These are phyloP conservation scores for Przewalskia tangutica DNA, from an alignment of 257 asterid species.

Conservation along the genomic window DNA sequence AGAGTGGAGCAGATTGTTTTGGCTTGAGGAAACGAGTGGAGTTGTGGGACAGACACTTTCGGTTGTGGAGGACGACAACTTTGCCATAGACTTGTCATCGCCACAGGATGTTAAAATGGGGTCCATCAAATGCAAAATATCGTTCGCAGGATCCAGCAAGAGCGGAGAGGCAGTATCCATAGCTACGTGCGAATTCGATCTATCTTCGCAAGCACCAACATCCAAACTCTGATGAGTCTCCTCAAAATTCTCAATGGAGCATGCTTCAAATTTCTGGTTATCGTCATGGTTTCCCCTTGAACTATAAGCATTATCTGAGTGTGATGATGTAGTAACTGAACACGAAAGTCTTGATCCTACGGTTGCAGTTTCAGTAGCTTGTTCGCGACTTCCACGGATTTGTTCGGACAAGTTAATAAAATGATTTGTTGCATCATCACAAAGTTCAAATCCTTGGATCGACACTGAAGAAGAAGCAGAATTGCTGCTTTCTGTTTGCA, in stretches of 20 bases:
- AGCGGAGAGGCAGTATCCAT: conserved; percentile 17
- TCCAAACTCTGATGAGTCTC: conserved; percentile 28
- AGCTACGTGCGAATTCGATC: conserved; percentile 12
- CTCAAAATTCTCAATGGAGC: conserved; percentile 16
- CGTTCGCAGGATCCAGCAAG: conserved; percentile 15
- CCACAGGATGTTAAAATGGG: conserved; percentile 22
- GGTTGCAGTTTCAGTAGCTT: conserved; percentile 26
- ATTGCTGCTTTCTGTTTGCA: conserved; percentile 56
- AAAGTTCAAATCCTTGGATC: conserved; percentile 63
- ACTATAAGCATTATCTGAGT: conserved; percentile 30
- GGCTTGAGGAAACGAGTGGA: conserved; percentile 30
- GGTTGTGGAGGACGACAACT: conserved; percentile 13
- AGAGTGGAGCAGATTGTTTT: conserved; percentile 20
- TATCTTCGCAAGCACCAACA: conserved; percentile 26
- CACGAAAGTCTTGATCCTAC: conserved; percentile 36
- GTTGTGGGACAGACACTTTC: conserved; percentile 22
- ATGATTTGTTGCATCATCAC: conserved; percentile 48
- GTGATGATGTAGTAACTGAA: conserved; percentile 50
- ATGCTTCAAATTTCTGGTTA: conserved; percentile 17
- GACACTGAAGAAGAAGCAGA: conserved; percentile 72
- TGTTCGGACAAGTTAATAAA: conserved; percentile 25
- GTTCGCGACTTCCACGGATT: conserved; percentile 27
- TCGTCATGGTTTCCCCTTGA: conserved; percentile 20
- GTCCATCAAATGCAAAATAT: not conserved
- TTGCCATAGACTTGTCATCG: conserved; percentile 43